Conservation (phyloP, 495 filamentous ascomycete genomes). For the Stereocaulon alpinum region DNA sequence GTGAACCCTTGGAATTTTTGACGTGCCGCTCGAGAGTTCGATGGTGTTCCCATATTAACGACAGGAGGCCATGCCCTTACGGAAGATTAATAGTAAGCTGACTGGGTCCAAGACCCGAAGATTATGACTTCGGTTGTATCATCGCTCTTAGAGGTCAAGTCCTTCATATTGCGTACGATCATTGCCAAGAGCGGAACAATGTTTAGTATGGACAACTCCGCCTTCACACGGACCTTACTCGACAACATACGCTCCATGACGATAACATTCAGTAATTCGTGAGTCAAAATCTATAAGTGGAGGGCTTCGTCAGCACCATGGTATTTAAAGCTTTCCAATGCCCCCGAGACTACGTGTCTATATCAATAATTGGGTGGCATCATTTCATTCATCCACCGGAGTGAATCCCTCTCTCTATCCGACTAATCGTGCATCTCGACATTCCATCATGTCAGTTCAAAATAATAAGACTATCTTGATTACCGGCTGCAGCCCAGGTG, state of each 20-base stretch:
- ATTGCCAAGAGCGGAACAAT: not conserved
- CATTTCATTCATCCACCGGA: not conserved
- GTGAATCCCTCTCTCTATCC: not conserved
- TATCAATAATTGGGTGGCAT: not conserved
- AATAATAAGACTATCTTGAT: slow-evolving; percentile 20
- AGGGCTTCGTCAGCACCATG: not conserved
- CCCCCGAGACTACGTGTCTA: not conserved
- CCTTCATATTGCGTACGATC: not conserved
- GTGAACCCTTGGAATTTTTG: too few species aligned
- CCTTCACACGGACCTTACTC: not conserved
- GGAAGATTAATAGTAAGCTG: too few species aligned
- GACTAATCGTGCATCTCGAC: not conserved
- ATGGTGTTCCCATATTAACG: too few species aligned
- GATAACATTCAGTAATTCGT: too few species aligned
- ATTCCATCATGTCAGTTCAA: not conserved
- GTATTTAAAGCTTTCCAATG: not conserved
- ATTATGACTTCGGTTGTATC: not conserved
- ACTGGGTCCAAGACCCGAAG: too few species aligned
- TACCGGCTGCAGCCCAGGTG: slow-evolving; percentile 35
- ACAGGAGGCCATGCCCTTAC: too few species aligned
- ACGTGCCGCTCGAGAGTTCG: too few species aligned
- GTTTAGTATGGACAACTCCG: not conserved
- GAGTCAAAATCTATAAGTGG: not conserved
- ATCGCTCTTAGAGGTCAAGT: not conserved
- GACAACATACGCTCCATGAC: not conserved